Evolutionary conservation across 192 early-diverging fungal genomes (phyloP), one percentile per base, ranked within the genome.

Genomic region (Backusella luteola): DNA sequence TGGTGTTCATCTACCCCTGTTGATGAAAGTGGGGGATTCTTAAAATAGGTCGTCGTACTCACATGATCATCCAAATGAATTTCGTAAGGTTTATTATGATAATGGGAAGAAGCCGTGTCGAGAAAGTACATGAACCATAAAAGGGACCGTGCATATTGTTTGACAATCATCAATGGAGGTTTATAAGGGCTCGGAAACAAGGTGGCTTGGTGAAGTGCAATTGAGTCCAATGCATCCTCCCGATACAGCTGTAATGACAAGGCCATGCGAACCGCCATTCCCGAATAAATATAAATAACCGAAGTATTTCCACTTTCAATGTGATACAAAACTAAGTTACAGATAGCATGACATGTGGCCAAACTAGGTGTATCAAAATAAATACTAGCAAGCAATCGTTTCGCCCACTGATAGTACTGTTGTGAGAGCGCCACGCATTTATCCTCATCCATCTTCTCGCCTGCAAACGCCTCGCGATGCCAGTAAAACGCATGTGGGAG

Each of bases 261-360:
- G 9, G 77, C 80, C 80, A 81, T 81, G 8, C 80, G 72, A 0
- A 77, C 73, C 1, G 80, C 80, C 76, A 81, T 81, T 34, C 80
- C 80, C 11, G 77, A 78, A 34, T 81, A 78, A 26, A 81, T 75
- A n/a, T 81, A 81, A 29, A 77, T 77, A 6, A 78, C 76, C 3
- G 73, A 71, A 4, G 76, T 77, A 34, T 81, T 74, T 32, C 80
- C 80, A 67, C 73, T 81, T 46, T 81, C 80, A 11, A 81, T 77
- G 52, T 81, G 76, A 46, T 81, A 81, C 34, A 81, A 34, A 1
- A 77, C 76, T 19, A 81, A 19, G 46, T 81, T 81, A 35, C 76
- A 77, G 23, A 77, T 74, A 19, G 76, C 77, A 46, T 81, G 80
- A 19, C 73, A 71, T 6, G 80, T 77, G 5, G 69, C 46, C 52